Evolutionary conservation across 345 rosid genomes (phyloP).

Genomic region (Acer negundo): DNA sequence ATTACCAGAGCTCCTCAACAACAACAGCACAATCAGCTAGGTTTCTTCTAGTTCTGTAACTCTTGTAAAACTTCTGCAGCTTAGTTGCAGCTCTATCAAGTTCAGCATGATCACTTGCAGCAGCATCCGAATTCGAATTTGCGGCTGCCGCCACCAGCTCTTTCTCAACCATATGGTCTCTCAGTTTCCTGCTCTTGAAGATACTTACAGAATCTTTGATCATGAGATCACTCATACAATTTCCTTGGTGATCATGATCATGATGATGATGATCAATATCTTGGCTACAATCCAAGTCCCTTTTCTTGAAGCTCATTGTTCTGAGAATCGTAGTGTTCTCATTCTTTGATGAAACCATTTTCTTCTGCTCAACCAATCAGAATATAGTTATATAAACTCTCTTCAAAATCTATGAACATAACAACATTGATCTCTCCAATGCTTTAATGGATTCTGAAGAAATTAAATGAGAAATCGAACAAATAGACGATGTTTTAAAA

Average conservation of each 20-base stretch:
- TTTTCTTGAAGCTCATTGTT: conserved; percentile 17
- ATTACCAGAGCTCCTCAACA: conserved; percentile 34
- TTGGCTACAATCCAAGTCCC: not conserved
- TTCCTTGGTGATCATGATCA: not conserved
- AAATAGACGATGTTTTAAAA: too few species aligned
- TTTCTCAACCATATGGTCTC: too few species aligned
- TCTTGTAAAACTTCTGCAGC: conserved; percentile 36
- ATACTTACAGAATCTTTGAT: too few species aligned
- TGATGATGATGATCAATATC: not conserved
- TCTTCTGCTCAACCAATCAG: not conserved
- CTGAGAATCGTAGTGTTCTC: not conserved
- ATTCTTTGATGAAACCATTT: not conserved
- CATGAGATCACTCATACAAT: too few species aligned
- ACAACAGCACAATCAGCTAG: conserved; percentile 36
- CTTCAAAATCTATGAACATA: too few species aligned
- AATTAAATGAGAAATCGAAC: too few species aligned
- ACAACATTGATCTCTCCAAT: too few species aligned
- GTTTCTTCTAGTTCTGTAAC: conserved; percentile 34
- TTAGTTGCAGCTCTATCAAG: conserved; percentile 16
- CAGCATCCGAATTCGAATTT: too few species aligned
- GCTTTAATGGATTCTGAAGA: too few species aligned
- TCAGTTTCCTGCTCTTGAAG: too few species aligned
- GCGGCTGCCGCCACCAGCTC: too few species aligned
- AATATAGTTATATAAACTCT: not conserved
- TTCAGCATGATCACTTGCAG: not conserved